Evolutionary conservation across 2,329 filamentous ascomycete genomes (phyloP), one percentile per base, ranked within the genome.

Genomic region (Botrytis porri): DNA sequence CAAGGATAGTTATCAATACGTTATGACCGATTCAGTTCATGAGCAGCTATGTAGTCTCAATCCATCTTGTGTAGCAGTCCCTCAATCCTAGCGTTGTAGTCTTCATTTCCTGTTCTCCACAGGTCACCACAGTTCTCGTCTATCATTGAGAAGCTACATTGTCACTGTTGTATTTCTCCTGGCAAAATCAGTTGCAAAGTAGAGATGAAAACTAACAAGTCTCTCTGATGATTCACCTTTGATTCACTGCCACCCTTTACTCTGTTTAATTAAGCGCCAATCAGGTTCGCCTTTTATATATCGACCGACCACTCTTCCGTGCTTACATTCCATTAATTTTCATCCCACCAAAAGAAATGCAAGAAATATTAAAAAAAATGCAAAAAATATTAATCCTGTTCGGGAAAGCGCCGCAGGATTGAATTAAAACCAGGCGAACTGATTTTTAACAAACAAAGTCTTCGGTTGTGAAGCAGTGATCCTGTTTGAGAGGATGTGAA

Each of bases 401-500:
- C 25, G 10, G 22, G 48, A n/a, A 10, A 6, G 48, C 48, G 25
- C 48, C 22, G 4, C 48, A 51, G 10, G 10, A 14, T n/a, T 8
- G 25, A 16, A 35, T 37, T 3, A 10, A 64, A 64, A 64, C 62
- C 62, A 64, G 62, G 32, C 62, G 41, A 45, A 64, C 62, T 45
- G 62, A 45, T 41, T 64, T 64, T 35, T 5, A 62, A 45, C 41
- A 32, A 64, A 25, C 62, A 45, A 45, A 29, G 20, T 45, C 39
- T 64, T 64, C 41, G 62, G 41, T 22, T 25, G 62, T 64, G 12
- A 64, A 45, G 41, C 62, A 64, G 41, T 29, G 41, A 29, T 64
- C 62, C 62, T 43, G 62, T 64, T 32, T 64, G 18, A 64, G 41
- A 43, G 62, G 62, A 64, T 45, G 62, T 64, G 62, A 64, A 64